phyloP scores from a whole-genome alignment of 306 rosid species.

The Lagenaria siceraria region DNA sequence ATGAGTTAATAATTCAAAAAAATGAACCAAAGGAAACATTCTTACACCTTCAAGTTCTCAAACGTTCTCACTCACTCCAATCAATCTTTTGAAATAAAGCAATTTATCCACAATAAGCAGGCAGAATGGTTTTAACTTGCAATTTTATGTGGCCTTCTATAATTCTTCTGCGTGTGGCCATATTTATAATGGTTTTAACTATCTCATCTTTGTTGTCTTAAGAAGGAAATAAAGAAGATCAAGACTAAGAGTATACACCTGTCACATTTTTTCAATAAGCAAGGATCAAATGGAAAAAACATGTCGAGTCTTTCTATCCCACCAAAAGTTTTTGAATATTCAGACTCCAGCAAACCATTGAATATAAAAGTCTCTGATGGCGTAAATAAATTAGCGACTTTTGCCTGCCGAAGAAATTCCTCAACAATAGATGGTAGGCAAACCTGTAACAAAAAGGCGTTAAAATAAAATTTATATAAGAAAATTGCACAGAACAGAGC shows the following conservation, averaged over 20 bases:
- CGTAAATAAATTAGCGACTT: conserved; percentile 57
- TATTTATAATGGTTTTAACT: not conserved
- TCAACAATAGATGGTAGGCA: conserved; percentile 71
- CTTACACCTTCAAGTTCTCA: not conserved
- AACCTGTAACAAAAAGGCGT: conserved; percentile 29
- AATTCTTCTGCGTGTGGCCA: not conserved
- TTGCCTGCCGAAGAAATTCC: conserved; percentile 75
- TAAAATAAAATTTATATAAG: not conserved
- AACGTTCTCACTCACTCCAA: not conserved
- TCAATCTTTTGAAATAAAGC: not conserved
- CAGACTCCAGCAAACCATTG: conserved; percentile 55
- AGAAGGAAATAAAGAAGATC: no score
- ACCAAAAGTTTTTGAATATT: conserved; percentile 65
- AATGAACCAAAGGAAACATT: not conserved
- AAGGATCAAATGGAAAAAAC: conserved; percentile 93
- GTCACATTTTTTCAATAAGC: conserved; percentile 58
- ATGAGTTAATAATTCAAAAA: not conserved
- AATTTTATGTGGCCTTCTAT: not conserved
- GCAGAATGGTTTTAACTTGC: not conserved
- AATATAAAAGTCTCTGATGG: conserved; percentile 36
- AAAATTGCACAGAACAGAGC: not conserved
- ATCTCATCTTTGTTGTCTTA: not conserved
- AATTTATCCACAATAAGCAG: not conserved
- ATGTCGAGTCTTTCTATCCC: conserved; percentile 75
- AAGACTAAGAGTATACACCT: conserved; percentile 31